phyloP scores from a whole-genome alignment of 495 filamentous ascomycete species.

The Talaromyces ruber region DNA sequence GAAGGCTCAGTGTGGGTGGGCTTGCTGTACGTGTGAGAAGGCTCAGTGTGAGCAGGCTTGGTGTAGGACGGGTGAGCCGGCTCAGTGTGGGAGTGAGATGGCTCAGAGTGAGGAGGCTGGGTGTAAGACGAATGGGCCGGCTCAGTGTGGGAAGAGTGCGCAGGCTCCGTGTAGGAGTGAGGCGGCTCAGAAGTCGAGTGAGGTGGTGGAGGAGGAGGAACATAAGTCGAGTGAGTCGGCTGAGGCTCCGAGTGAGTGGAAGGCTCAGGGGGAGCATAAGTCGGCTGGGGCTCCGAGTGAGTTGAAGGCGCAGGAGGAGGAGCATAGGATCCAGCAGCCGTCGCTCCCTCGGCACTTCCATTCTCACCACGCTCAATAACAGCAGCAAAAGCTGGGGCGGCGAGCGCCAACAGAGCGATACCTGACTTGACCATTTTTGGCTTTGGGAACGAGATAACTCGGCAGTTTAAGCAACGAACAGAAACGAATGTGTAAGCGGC shows the following conservation, averaged over 20 bases:
- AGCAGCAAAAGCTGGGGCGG: constrained; percentile 32
- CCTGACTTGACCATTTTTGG: constrained; percentile 34
- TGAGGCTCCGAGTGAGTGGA: not conserved
- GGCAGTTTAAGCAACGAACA: not conserved
- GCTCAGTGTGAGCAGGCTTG: not conserved
- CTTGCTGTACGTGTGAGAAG: not conserved
- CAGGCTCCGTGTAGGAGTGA: constrained; percentile 2
- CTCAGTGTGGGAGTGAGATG: not conserved
- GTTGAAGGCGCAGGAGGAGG: constrained; percentile 9
- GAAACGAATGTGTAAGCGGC: constrained; percentile 7
- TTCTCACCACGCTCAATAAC: constrained; percentile 25
- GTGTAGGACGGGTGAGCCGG: not conserved
- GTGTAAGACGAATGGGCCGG: not conserved
- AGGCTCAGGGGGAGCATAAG: constrained; percentile 9
- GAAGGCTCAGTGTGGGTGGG: not conserved
- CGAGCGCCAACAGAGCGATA: constrained; percentile 32
- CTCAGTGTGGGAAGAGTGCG: not conserved
- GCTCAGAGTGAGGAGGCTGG: not conserved
- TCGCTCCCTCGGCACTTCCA: not conserved
- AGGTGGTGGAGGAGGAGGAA: constrained; percentile 1
- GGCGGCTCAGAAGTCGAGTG: not conserved
- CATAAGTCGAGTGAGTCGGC: not conserved
- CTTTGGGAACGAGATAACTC: not conserved
- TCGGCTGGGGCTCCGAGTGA: constrained; percentile 7
- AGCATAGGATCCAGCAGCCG: constrained; percentile 3